Base-by-base conservation (phyloP, 495 filamentous ascomycete species). In the Podospora tetraspora region DNA sequence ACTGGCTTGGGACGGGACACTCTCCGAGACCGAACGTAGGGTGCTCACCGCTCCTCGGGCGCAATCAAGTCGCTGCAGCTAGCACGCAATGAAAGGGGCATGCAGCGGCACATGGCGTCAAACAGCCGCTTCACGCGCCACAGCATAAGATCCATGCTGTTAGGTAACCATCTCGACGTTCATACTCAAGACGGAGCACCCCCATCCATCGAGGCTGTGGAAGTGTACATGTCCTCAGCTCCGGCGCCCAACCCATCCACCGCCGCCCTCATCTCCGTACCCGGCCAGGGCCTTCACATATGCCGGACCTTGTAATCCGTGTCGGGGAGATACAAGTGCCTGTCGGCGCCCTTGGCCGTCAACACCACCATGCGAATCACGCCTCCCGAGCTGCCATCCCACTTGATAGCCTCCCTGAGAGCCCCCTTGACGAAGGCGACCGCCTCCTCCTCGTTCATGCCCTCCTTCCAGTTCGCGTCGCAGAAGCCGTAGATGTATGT, bases 401-500 rank as follows among this genome's bases (percentile, higher is more conserved):
- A 98, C 81, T 96, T 97, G 84, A 99, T 96, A 16, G 95, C 95
- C 82, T 99, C 94, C 74, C 87, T 84, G 77, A 99, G 80, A 12
- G 95, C 87, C 57, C 87, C 89, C 78, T 96, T 97, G 72, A 99
- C 96, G 71, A 98, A 99, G 29, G 88, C 79, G 66, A 99, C 86
- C n/a, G 95, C 96, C 68, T 96, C 93, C 57, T 86, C 84, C 84
- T 99, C 94, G 25, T 90, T 91, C 94, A 99, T 98, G 72, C 88
- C 87, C 77, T 97, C 96, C 75, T 86, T 89, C 95, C 95, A 99
- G 84, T 99, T 86, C 62, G 93, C 89, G 79, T 99, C 94, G 77
- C 95, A 98, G 83, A 94, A 97, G 71, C 95, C 95, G 83, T 97
- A 98, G 80, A 99, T 99, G 83, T 98, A 99, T 62, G 95, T 98